Conservation (phyloP, 768 basidiomycete genomes). For the Russula virescens region DNA sequence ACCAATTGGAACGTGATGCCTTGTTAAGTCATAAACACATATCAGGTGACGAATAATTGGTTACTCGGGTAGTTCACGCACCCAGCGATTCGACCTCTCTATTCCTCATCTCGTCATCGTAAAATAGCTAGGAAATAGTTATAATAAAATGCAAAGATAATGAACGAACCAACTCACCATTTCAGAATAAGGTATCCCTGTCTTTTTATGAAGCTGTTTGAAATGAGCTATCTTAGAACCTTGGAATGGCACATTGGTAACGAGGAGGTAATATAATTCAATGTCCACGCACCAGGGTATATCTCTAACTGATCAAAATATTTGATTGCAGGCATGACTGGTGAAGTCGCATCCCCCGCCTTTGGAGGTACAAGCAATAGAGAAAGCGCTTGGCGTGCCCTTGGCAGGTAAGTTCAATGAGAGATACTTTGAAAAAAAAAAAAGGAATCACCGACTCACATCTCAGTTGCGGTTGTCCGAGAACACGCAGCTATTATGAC, state of each 20-base stretch:
- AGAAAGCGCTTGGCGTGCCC: slow-evolving; percentile 65
- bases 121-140: slow-evolving; percentile 14
- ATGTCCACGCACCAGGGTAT: slow-evolving; percentile 50
- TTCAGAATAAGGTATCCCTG: slow-evolving; percentile 70
- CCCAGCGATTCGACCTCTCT: slow-evolving; percentile 36
- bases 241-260: slow-evolving; percentile 24
- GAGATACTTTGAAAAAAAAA: background rate
- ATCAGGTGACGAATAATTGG: background rate
- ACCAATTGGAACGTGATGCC: slow-evolving; percentile 85
- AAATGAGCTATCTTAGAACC: slow-evolving; percentile 62
- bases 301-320: slow-evolving; percentile 72
- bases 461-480: slow-evolving; percentile 56
- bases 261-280: background rate
- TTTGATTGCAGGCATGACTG: slow-evolving; percentile 43
- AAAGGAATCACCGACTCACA: slow-evolving; percentile 53
- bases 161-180: slow-evolving; percentile 46
- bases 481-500: slow-evolving; percentile 68
- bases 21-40: slow-evolving; percentile 25
- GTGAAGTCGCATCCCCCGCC: slow-evolving; percentile 29
- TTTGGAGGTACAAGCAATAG: slow-evolving; percentile 49
- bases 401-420: slow-evolving; percentile 34
- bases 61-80: slow-evolving; percentile 23
- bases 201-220: slow-evolving; percentile 45
- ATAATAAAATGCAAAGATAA: too few species aligned
- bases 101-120: slow-evolving; percentile 15